Evolutionary conservation across 306 rosid species (phyloP).

Genomic region (Castanea crenata): DNA sequence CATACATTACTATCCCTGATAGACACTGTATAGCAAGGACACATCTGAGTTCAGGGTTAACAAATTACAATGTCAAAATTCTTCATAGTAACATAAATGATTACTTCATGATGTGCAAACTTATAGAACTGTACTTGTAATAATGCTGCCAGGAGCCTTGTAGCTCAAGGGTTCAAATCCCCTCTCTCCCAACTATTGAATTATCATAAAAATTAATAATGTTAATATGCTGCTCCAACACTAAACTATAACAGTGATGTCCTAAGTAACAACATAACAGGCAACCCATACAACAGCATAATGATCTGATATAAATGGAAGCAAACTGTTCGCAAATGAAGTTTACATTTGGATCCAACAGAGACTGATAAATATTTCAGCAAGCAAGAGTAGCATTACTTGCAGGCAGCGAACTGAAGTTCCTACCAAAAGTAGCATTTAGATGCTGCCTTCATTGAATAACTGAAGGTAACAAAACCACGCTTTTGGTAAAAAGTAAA

Average conservation of each 20-base stretch:
- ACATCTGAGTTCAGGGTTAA: not conserved
- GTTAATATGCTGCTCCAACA: not conserved
- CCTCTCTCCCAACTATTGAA: no score
- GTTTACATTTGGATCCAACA: not conserved
- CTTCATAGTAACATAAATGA: not conserved
- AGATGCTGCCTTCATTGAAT: not conserved
- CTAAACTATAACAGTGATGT: not conserved
- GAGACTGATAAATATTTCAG: not conserved
- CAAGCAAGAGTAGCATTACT: not conserved
- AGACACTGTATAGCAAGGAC: not conserved
- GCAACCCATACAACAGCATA: not conserved
- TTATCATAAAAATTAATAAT: not conserved
- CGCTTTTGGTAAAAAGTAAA: not conserved
- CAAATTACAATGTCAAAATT: not conserved
- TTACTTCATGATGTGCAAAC: not conserved
- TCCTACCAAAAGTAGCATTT: not conserved
- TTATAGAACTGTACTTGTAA: not conserved
- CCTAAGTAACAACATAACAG: not conserved
- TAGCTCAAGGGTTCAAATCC: no score
- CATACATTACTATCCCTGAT: not conserved
- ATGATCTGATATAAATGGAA: not conserved
- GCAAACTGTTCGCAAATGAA: not conserved
- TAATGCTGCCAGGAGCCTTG: not conserved
- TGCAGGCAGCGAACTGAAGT: not conserved
- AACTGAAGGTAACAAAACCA: not conserved